Conservation (phyloP, 257 asterid genomes). For the Fraxinus excelsior region DNA sequence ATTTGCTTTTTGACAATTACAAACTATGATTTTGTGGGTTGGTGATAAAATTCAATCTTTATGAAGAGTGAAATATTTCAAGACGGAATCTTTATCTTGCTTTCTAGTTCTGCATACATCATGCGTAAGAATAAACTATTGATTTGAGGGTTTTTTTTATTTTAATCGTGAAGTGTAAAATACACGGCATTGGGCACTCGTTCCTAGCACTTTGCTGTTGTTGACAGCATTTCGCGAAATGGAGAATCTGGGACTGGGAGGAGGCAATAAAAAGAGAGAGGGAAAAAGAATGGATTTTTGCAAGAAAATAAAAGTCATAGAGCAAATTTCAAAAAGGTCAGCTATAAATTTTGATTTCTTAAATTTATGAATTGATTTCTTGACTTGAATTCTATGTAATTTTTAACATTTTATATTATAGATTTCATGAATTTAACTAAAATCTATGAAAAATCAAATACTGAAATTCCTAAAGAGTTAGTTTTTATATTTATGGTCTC, state of each 20-base stretch:
- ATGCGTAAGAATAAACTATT: background rate
- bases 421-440: no score
- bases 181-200: background rate
- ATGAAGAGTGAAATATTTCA: conserved; percentile 17
- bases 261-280: background rate
- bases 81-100: conserved; percentile 27
- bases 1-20: background rate
- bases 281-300: background rate
- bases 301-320: background rate
- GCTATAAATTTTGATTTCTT: no score
- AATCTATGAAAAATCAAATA: no score
- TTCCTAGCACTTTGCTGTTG: background rate
- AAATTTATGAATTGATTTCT: no score
- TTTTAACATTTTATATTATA: no score
- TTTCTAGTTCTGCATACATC: conserved; percentile 4
- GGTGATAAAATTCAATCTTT: conserved; percentile 24
- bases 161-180: background rate
- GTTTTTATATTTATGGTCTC: no score
- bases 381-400: no score
- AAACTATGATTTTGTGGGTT: background rate
- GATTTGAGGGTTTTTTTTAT: background rate
- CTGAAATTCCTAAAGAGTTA: no score
- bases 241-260: background rate
- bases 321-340: background rate
- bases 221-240: background rate